These are phyloP conservation scores for Phytophthora fragariaefolia DNA, from an alignment of 352 stramenopile species.

Conservation along the genomic window DNA sequence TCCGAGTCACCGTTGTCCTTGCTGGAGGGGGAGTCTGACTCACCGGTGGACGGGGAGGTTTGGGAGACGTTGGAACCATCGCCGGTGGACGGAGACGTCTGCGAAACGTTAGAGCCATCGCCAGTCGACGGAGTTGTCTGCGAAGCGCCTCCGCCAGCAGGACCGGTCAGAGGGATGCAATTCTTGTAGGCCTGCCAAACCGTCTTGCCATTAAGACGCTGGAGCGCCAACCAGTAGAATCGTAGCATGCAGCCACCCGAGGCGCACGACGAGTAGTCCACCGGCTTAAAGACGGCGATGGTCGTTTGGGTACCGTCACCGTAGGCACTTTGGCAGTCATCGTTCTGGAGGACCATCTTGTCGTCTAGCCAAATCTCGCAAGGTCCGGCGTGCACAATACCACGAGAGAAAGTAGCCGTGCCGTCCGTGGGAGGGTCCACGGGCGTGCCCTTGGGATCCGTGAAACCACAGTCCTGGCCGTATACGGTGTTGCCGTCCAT, in stretches of 20 bases:
- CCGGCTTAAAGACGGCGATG: conserved; percentile 34
- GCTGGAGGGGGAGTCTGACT: not conserved
- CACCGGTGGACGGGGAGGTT: not conserved
- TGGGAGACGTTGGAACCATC: conserved; percentile 4
- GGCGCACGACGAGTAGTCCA: conserved; percentile 50
- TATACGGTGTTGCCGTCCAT: conserved; percentile 35
- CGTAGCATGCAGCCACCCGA: conserved; percentile 41
- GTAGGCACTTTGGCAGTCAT: conserved; percentile 47
- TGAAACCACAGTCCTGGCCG: conserved; percentile 38
- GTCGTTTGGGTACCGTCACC: conserved; percentile 32
- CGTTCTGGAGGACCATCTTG: conserved; percentile 42
- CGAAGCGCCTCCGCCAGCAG: conserved; percentile 17
- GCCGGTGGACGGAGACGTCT: conserved; percentile 6
- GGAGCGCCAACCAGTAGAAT: conserved; percentile 56
- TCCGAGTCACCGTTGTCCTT: conserved; percentile 5
- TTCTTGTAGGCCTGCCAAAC: conserved; percentile 58
- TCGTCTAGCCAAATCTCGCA: conserved; percentile 54
- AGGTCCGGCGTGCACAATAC: conserved; percentile 39
- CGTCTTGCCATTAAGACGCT: conserved; percentile 32
- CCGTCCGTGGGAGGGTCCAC: conserved; percentile 29
- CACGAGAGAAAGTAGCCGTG: conserved; percentile 39
- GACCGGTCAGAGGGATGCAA: conserved; percentile 40
- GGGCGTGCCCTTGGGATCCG: conserved; percentile 28
- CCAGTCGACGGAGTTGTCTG: conserved; percentile 25
- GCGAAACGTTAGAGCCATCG: conserved; percentile 14